phyloP scores from a whole-genome alignment of 495 filamentous ascomycete genomes.

The Penicillium roqueforti region DNA sequence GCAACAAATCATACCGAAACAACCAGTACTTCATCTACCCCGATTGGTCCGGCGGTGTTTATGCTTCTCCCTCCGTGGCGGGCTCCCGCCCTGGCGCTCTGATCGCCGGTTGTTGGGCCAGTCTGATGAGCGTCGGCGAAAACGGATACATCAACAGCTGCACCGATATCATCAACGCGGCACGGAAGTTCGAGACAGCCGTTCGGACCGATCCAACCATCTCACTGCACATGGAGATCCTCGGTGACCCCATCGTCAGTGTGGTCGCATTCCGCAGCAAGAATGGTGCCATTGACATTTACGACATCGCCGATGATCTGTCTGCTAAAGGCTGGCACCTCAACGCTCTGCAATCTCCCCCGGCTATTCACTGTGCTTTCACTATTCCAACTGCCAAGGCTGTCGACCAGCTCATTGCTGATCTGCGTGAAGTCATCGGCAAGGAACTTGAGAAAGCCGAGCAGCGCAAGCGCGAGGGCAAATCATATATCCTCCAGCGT shows the following conservation, averaged over 20 bases:
- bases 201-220: conserved; percentile 64
- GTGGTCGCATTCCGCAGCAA: conserved; percentile 83
- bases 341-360: conserved; percentile 85
- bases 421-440: conserved; percentile 75
- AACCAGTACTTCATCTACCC: conserved; percentile 97
- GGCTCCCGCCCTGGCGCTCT: conserved; percentile 89
- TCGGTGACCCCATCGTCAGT: conserved; percentile 83
- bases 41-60: conserved; percentile 94
- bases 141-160: conserved; percentile 84
- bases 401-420: conserved; percentile 67
- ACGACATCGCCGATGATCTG: conserved; percentile 86
- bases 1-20: conserved; percentile 66
- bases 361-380: conserved; percentile 96
- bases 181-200: conserved; percentile 77
- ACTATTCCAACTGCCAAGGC: conserved; percentile 83
- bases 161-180: conserved; percentile 78
- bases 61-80: conserved; percentile 85
- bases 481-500: conserved; percentile 42
- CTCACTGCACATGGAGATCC: conserved; percentile 65
- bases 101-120: conserved; percentile 92
- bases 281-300: conserved; percentile 65
- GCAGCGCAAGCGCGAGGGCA: conserved; percentile 67
- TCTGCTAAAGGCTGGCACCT: conserved; percentile 85
- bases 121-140: conserved; percentile 82
- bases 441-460: conserved; percentile 71